phyloP scores from a whole-genome alignment of 2,329 filamentous ascomycete species.

The Didymosphaeria variabile region DNA sequence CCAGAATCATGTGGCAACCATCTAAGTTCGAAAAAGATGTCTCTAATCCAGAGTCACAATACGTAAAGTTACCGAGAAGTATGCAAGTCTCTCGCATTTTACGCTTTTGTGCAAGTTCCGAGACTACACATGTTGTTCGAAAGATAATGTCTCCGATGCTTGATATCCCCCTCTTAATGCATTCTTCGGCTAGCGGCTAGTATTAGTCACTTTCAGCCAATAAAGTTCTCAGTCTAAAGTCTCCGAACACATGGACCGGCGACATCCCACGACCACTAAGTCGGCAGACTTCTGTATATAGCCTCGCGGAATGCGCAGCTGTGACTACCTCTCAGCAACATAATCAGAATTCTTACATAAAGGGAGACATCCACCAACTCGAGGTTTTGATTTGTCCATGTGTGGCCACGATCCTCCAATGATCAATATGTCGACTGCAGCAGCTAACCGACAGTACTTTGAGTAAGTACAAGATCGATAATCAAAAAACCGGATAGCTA shows the following conservation, averaged over 20 bases:
- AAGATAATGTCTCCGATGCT: constrained; percentile 3
- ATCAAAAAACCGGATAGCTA: constrained; percentile 11
- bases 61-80: not conserved
- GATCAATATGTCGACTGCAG: constrained; percentile 32
- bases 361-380: not conserved
- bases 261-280: constrained; percentile 11
- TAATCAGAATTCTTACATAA: not conserved
- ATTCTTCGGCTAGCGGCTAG: not conserved
- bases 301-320: not conserved
- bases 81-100: not conserved
- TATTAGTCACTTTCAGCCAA: not conserved
- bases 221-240: constrained; percentile 12
- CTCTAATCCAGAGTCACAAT: not conserved
- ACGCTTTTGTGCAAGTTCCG: not conserved
- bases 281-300: constrained; percentile 3
- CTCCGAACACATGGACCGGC: constrained; percentile 17
- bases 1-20: too few species aligned
- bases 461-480: constrained; percentile 32
- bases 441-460: constrained; percentile 48
- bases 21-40: not conserved
- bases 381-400: not conserved
- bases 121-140: not conserved
- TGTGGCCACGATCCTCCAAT: not conserved
- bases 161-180: not conserved
- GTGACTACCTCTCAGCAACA: not conserved